Base-by-base conservation (phyloP, 139 green algal genomes). In the Micromonas commoda region DNA sequence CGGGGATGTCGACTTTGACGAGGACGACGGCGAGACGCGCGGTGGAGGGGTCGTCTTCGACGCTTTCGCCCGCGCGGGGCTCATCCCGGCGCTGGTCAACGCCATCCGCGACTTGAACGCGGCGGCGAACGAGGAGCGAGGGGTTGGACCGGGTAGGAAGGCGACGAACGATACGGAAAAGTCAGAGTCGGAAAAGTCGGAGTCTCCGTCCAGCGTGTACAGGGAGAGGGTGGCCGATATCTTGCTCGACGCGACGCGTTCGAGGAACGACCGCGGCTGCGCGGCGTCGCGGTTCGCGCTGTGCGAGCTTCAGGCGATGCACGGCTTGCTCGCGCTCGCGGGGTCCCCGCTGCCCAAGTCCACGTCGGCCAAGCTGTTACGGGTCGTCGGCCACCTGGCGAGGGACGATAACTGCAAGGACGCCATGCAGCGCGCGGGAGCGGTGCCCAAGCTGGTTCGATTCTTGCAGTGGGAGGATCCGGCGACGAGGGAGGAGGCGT, bases 381-480 rank as follows among this genome's bases (percentile, higher is more conserved):
- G 23, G n/a, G 61, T 38, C 20, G 72, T 86, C 35, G 28, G 72
- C 4, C 64, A 73, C n/a, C 57, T 86, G 70, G 57, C 66, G 24
- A 3, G 35, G 0, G 71, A 86, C 3, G 6, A 69, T 2, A 74
- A 73, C 33, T 37, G 72, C 21, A 63, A 80, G 5, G 82, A 86
- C 1, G 31, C 51, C 3, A 38, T 86, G 4, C 82, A 86, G 64
- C 39, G 79, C 13, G 72, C 82, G 1, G 82, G 79, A 32, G 71
- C 77, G 19, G 78, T 86, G 28, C 38, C 51, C 4, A 53, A 71
- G 0, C 77, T 86, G 5, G 82, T 81, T 13, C 77, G 73, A 1
- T 78, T 64, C 54, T 32, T 80, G 57, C 33, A 66, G n/a, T 37
- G 67, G 67, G 26, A 34, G 31, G 33, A 28, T 28, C 5, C 26